Evolutionary conservation across 805 yeast genomes (phyloP).

Genomic region (Candida xyloterini): DNA sequence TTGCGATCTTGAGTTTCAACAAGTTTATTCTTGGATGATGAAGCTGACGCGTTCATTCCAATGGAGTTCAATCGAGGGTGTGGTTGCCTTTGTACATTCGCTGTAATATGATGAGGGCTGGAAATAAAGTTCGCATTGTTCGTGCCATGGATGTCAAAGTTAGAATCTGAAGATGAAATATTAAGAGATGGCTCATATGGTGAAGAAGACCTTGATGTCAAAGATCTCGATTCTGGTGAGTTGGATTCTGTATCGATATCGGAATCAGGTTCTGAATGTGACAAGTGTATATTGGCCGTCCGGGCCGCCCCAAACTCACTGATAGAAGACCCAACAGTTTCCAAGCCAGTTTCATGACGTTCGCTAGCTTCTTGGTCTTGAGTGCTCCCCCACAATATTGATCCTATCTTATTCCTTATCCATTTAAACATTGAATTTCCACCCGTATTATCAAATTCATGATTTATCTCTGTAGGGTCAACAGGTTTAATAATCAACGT

Average conservation of each 20-base stretch:
- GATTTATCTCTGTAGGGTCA: constrained; percentile 26
- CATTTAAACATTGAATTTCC: constrained; percentile 22
- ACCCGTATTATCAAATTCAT: constrained; percentile 10
- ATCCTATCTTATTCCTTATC: constrained; percentile 24
- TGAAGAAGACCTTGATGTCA: constrained; percentile 21
- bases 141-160: constrained; percentile 22
- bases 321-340: background rate
- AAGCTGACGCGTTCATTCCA: constrained; percentile 8
- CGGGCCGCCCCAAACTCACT: background rate
- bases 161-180: constrained; percentile 24
- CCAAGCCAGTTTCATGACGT: background rate
- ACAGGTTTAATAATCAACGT: constrained; percentile 69
- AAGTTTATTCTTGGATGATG: constrained; percentile 17
- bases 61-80: constrained; percentile 5
- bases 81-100: constrained; percentile 6
- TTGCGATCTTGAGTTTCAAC: constrained; percentile 28
- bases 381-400: constrained; percentile 8
- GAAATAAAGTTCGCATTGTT: constrained; percentile 17
- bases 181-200: constrained; percentile 21
- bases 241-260: constrained; percentile 26
- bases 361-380: background rate
- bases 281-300: constrained; percentile 2
- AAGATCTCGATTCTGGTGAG: constrained; percentile 25
- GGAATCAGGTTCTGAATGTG: constrained; percentile 16
- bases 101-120: constrained; percentile 2